Evolutionary conservation across 352 stramenopile species (phyloP).

Genomic region (Phytophthora boehmeriae): DNA sequence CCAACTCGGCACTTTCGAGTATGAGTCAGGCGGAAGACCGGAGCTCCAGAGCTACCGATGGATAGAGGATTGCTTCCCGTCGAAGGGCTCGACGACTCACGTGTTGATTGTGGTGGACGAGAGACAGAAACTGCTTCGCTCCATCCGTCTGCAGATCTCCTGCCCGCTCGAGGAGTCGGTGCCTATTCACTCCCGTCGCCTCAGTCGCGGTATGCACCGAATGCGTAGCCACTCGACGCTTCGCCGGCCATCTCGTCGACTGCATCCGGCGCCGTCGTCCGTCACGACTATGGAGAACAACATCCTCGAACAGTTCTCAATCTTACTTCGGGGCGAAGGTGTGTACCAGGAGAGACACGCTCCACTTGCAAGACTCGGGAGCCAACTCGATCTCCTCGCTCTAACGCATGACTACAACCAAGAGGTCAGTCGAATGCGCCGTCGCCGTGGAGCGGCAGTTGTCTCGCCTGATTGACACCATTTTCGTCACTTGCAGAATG

Average conservation of each 20-base stretch:
- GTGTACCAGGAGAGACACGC: conserved; percentile 64
- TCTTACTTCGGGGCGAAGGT: conserved; percentile 55
- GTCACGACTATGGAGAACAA: conserved; percentile 58
- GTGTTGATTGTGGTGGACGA: conserved; percentile 83
- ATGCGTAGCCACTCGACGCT: conserved; percentile 6
- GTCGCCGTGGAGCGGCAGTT: conserved; percentile 11
- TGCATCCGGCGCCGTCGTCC: conserved; percentile 54
- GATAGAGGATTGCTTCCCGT: conserved; percentile 87
- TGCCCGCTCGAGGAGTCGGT: conserved; percentile 59
- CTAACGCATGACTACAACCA: conserved; percentile 33
- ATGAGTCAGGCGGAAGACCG: conserved; percentile 30
- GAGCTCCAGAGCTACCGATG: conserved; percentile 86
- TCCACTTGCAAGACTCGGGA: conserved; percentile 62
- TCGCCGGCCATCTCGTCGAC: conserved; percentile 23
- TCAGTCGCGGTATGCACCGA: conserved; percentile 30
- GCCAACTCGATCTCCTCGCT: conserved; percentile 53
- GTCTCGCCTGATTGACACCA: conserved; percentile 1
- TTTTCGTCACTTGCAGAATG: no score
- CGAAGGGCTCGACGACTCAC: conserved; percentile 75
- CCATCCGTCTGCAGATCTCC: conserved; percentile 67
- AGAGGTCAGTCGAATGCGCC: conserved; percentile 21
- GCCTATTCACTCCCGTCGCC: conserved; percentile 38
- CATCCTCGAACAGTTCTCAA: conserved; percentile 67
- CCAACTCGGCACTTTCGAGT: conserved; percentile 43
- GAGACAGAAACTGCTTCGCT: conserved; percentile 60